Conservation (phyloP, 169 alveolate species). For the Nephromyces sp. region DNA sequence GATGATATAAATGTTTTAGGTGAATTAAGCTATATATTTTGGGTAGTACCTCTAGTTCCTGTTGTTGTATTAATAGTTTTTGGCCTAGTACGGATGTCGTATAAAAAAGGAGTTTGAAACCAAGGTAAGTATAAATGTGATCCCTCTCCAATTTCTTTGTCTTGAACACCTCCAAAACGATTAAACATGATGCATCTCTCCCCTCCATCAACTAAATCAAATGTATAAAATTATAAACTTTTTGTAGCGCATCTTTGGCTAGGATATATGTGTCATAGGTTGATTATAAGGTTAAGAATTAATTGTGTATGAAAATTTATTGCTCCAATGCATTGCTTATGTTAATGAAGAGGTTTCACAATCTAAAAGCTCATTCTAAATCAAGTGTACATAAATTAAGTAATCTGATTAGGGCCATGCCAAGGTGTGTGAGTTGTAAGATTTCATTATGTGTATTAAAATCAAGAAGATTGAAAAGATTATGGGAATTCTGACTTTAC, state of each 20-base stretch:
- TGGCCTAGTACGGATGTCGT: constrained; percentile 81
- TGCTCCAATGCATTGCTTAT: not conserved
- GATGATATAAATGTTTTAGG: no score
- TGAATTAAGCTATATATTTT: no score
- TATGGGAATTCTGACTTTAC: no score
- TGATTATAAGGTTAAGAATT: not conserved
- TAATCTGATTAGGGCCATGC: no score
- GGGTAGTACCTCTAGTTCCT: constrained; percentile 59
- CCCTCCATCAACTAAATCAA: constrained; percentile 80
- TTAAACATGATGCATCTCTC: constrained; percentile 86
- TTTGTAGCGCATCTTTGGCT: no score
- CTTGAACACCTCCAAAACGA: constrained; percentile 78
- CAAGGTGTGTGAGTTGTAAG: no score
- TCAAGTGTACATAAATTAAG: not conserved
- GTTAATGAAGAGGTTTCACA: not conserved
- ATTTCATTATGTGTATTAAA: no score
- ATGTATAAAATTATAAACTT: not conserved
- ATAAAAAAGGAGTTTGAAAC: constrained; percentile 76
- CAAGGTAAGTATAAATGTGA: constrained; percentile 82
- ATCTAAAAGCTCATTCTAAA: not conserved
- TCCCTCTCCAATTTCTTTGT: constrained; percentile 80
- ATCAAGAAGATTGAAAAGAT: no score
- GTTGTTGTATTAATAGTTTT: constrained; percentile 83
- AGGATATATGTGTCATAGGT: no score
- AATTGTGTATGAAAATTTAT: not conserved